Base-by-base conservation (phyloP, 2,329 filamentous ascomycete species). In the Colletotrichum higginsianum region DNA sequence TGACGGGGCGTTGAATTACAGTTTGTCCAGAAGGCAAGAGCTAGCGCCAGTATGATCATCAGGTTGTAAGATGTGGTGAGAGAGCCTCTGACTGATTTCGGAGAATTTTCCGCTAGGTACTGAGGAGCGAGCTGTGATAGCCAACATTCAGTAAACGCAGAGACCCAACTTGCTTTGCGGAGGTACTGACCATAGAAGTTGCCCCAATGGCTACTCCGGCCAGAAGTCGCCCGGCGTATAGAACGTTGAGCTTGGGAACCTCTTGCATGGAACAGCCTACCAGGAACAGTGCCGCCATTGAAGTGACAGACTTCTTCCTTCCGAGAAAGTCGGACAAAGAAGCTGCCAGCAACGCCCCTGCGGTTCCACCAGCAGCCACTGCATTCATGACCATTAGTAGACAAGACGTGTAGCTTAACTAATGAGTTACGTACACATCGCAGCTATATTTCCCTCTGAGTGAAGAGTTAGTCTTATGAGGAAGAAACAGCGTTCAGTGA, bases 21-120 rank as follows among this genome's bases (percentile, higher is more conserved):
- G 68, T 78, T 80, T 35, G 75, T 75, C 78, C 80, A 80, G 61
- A 80, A 80, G 3, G 79, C 80, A 9, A 82, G 74, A 12, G 78
- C 78, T 0, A 83, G 74, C 0, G 80, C 80, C 3, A 79, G 60
- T 26, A 83, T 77, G 58, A 83, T 83, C 75, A 82, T 81, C 13
- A 83, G 72, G 63, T 84, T 83, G 68, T 83, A 84, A 0, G 80
- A 77, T 6, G 82, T 81, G 2, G 82, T 83, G 47, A 84, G 77
- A 2, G 81, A 80, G 0, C 82, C 83, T 63, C 82, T 79, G 18
- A 84, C 77, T 9, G 80, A 80, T 61, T 82, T 83, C 4, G 82
- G 83, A 0, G 80, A 79, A 61, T 82, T 83, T 66, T 85, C 83
- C 1, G 81, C 79, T 1, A 84, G 77, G 66, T 81, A 85, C 38